These are phyloP conservation scores for Sporopachydermia lactativora DNA, from an alignment of 805 yeast species.

Conservation along the genomic window DNA sequence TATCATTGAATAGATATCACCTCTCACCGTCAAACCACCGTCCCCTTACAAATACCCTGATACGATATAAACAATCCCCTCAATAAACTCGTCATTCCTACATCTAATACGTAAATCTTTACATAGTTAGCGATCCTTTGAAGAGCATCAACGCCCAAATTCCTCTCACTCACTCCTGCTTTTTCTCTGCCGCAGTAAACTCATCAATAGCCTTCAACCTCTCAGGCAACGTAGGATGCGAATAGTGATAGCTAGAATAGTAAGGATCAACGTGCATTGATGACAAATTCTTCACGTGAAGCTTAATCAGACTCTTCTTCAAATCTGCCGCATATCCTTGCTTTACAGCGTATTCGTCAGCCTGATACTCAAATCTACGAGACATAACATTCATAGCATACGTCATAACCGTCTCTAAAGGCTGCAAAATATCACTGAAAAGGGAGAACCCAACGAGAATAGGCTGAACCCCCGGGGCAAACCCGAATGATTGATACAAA, in stretches of 20 bases:
- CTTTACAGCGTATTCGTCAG: slow-evolving; percentile 73
- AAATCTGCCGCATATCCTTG: slow-evolving; percentile 60
- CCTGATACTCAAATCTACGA: slow-evolving; percentile 86
- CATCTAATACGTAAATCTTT: too few species aligned
- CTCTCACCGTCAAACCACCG: too few species aligned
- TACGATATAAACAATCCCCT: too few species aligned
- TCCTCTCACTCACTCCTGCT: too few species aligned
- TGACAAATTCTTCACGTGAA: slow-evolving; percentile 70
- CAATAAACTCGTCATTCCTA: too few species aligned
- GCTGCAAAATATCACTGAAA: slow-evolving; percentile 66
- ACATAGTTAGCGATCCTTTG: too few species aligned
- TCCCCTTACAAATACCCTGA: too few species aligned
- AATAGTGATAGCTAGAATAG: slow-evolving; percentile 76
- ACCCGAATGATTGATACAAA: slow-evolving; percentile 69
- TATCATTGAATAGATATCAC: too few species aligned
- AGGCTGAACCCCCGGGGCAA: slow-evolving; percentile 44
- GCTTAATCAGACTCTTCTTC: slow-evolving; percentile 54
- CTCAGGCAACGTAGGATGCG: slow-evolving; percentile 88
- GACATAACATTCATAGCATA: slow-evolving; percentile 57
- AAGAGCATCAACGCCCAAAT: too few species aligned
- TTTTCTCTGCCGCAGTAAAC: too few species aligned
- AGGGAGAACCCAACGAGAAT: slow-evolving; percentile 68
- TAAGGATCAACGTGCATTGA: slow-evolving; percentile 85
- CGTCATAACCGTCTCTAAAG: slow-evolving; percentile 55
- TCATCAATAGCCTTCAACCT: slow-evolving; percentile 54